These are phyloP conservation scores for Phytophthora podocarpi DNA, from an alignment of 352 stramenopile species.

Conservation along the genomic window DNA sequence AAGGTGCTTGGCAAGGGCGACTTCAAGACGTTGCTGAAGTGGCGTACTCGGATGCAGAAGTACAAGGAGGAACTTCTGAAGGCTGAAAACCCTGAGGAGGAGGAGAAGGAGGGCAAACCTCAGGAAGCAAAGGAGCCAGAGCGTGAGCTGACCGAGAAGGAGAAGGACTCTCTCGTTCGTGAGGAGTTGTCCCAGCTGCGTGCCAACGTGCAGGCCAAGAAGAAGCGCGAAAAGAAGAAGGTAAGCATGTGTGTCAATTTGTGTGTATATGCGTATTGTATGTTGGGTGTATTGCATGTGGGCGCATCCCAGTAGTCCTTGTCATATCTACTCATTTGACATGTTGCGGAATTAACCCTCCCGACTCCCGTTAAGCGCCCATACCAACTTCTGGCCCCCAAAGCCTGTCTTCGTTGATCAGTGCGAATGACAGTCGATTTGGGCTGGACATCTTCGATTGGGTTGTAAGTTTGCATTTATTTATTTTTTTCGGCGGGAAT, in stretches of 20 bases:
- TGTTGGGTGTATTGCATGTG: constrained; percentile 33
- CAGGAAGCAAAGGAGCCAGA: constrained; percentile 39
- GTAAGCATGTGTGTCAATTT: constrained; percentile 42
- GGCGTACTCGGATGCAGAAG: constrained; percentile 94
- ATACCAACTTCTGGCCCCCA: constrained; percentile 60
- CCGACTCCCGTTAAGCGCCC: constrained; percentile 89
- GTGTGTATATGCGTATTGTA: constrained; percentile 26
- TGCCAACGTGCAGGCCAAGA: constrained; percentile 79
- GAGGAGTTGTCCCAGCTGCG: constrained; percentile 84
- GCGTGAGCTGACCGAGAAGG: constrained; percentile 73
- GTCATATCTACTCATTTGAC: constrained; percentile 74
- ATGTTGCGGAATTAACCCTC: constrained; percentile 92
- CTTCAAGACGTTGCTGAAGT: constrained; percentile 97
- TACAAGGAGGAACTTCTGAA: constrained; percentile 88
- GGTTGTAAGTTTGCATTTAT: constrained; percentile 21
- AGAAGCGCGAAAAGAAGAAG: constrained; percentile 93
- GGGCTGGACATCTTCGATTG: constrained; percentile 52
- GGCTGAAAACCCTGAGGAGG: constrained; percentile 50
- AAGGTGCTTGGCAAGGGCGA: constrained; percentile 97
- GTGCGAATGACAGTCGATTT: constrained; percentile 79
- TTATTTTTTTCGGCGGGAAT: constrained; percentile 64
- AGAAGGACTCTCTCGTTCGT: constrained; percentile 84
- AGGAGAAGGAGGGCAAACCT: constrained; percentile 42
- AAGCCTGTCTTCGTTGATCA: constrained; percentile 59
- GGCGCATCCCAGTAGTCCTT: constrained; percentile 91